These are phyloP conservation scores for Saksenaea vasiformis DNA, from an alignment of 371 early-diverging fungal genomes.

Conservation along the genomic window DNA sequence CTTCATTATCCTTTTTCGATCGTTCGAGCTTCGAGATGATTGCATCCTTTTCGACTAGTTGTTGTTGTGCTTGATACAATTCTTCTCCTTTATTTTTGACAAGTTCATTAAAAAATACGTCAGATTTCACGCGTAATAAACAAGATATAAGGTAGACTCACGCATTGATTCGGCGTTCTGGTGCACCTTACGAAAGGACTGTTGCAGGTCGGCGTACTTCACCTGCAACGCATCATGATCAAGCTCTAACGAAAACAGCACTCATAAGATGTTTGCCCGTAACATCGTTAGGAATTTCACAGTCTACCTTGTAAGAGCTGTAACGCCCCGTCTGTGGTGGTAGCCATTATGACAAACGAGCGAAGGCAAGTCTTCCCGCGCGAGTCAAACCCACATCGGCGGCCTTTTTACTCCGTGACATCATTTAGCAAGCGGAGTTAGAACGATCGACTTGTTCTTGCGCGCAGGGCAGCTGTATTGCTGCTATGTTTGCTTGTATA, in stretches of 20 bases:
- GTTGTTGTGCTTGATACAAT: not conserved
- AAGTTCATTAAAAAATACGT: not conserved
- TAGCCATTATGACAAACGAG: conserved; percentile 3
- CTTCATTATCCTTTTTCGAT: not conserved
- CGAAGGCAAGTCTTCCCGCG: not conserved
- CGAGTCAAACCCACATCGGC: not conserved
- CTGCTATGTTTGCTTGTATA: too few species aligned
- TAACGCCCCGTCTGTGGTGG: not conserved
- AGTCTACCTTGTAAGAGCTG: not conserved
- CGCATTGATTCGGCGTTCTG: conserved; percentile 3
- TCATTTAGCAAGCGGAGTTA: not conserved
- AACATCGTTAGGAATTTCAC: not conserved
- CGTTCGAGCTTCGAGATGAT: conserved; percentile 1
- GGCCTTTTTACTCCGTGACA: not conserved
- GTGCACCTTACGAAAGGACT: not conserved
- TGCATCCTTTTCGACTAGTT: not conserved
- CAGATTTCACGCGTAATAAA: not conserved
- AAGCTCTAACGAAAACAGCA: not conserved
- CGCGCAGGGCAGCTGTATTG: too few species aligned
- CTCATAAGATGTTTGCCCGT: not conserved
- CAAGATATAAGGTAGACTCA: not conserved
- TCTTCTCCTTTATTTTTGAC: not conserved
- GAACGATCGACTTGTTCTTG: too few species aligned
- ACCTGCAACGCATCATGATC: not conserved
- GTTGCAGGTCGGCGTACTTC: not conserved